Conservation (phyloP, 2,329 filamentous ascomycete species). For the Alternaria brassicae region DNA sequence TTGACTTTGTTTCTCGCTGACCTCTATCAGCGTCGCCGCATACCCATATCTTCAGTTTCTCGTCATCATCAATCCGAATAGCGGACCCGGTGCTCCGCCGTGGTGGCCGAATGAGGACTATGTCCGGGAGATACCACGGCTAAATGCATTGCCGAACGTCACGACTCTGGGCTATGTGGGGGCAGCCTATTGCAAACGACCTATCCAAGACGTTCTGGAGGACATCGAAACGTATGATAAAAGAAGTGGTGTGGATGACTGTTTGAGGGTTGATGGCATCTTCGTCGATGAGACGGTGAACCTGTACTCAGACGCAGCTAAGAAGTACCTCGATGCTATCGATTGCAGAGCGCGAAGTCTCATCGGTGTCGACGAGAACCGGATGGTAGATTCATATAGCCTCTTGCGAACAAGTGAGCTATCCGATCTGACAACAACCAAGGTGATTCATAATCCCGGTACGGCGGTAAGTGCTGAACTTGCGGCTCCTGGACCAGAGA, state of each 20-base stretch:
- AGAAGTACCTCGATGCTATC: constrained; percentile 30
- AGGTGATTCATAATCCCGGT: constrained; percentile 44
- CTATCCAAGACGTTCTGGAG: constrained; percentile 24
- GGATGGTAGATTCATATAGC: constrained; percentile 16
- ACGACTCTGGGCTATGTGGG: constrained; percentile 60
- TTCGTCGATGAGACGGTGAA: constrained; percentile 61
- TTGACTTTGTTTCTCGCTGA: not conserved
- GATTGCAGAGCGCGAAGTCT: constrained; percentile 21
- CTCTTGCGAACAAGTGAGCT: not conserved
- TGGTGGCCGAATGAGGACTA: constrained; percentile 58
- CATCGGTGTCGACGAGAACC: constrained; percentile 12
- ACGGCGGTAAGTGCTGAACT: constrained; percentile 32
- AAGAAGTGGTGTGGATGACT: constrained; percentile 46
- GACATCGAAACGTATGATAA: constrained; percentile 58
- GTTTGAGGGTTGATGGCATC: constrained; percentile 56
- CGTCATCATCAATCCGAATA: constrained; percentile 59
- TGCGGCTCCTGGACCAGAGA: constrained; percentile 32
- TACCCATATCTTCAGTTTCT: constrained; percentile 56
- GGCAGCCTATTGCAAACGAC: constrained; percentile 55
- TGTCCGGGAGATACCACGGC: constrained; percentile 52
- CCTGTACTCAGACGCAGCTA: constrained; percentile 22
- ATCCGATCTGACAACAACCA: not conserved
- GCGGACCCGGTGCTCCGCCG: constrained; percentile 54
- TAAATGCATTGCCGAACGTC: constrained; percentile 56
- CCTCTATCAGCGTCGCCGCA: constrained; percentile 18